Evolutionary conservation across 2,329 filamentous ascomycete genomes (phyloP).

Genomic region (Beauveria brongniartii): DNA sequence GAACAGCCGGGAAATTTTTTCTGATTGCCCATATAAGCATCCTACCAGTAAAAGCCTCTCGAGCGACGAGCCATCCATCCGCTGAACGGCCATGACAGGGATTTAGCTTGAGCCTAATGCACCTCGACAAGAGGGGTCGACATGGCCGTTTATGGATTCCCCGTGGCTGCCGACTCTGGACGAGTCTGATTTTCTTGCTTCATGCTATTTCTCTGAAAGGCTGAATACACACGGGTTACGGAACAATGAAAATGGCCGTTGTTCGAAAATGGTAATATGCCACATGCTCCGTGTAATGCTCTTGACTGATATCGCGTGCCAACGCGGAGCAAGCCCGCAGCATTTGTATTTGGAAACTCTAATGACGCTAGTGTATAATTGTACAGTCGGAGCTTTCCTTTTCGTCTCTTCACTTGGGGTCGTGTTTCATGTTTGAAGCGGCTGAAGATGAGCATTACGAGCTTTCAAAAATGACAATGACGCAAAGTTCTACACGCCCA

Average conservation of each 20-base stretch:
- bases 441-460: background rate
- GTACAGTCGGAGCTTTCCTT: background rate
- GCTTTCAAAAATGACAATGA: background rate
- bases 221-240: background rate
- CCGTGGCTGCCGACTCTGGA: background rate
- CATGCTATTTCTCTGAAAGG: background rate
- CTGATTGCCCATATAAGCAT: too few relatives aligned
- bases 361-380: background rate
- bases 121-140: background rate
- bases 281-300: background rate
- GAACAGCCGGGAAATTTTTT: slow-evolving; percentile 8
- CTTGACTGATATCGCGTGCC: background rate
- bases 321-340: background rate
- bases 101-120: slow-evolving; percentile 8
- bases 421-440: background rate
- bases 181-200: background rate
- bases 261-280: background rate
- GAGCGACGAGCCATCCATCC: background rate
- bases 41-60: too few relatives aligned
- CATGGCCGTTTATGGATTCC: background rate
- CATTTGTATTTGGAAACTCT: background rate
- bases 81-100: slow-evolving; percentile 4
- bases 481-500: background rate
- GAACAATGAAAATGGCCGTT: background rate
- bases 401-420: background rate